Evolutionary conservation across 441 rosid species (phyloP).

Genomic region (Manihot esculenta): DNA sequence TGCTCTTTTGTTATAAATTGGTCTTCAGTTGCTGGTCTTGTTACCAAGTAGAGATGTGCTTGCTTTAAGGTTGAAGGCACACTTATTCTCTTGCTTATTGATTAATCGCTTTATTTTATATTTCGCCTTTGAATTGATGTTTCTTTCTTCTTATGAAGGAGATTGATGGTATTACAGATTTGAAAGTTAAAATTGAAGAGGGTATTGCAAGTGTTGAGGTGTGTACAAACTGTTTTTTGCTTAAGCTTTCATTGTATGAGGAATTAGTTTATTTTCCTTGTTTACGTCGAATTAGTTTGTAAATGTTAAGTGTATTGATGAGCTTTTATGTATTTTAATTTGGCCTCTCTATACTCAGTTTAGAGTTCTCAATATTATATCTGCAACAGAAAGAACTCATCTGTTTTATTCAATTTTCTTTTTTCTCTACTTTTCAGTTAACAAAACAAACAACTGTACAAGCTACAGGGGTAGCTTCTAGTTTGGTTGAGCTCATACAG

Average conservation of each 20-base stretch:
- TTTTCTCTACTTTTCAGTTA: slow-evolving; percentile 39
- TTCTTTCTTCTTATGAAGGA: slow-evolving; percentile 36
- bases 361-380: neutral
- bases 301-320: neutral
- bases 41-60: neutral
- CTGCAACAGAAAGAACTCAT: neutral
- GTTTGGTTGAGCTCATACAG: slow-evolving; percentile 70
- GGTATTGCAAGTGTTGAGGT: slow-evolving; percentile 93
- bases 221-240: slow-evolving; percentile 2
- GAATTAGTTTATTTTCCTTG: neutral
- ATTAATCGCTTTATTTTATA: neutral
- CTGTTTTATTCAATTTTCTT: neutral
- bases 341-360: neutral
- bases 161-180: slow-evolving; percentile 58
- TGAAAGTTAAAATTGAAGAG: slow-evolving; percentile 69
- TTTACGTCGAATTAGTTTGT: neutral
- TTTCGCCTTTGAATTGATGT: no score
- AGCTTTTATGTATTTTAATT: neutral
- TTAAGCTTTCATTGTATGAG: neutral
- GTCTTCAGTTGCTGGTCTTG: neutral
- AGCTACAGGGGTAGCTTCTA: slow-evolving; percentile 86
- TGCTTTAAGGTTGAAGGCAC: neutral
- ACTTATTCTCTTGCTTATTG: neutral
- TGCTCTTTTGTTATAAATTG: neutral
- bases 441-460: slow-evolving; percentile 79